Conservation (phyloP, 2,329 filamentous ascomycete genomes). For the Alternaria sp. region DNA sequence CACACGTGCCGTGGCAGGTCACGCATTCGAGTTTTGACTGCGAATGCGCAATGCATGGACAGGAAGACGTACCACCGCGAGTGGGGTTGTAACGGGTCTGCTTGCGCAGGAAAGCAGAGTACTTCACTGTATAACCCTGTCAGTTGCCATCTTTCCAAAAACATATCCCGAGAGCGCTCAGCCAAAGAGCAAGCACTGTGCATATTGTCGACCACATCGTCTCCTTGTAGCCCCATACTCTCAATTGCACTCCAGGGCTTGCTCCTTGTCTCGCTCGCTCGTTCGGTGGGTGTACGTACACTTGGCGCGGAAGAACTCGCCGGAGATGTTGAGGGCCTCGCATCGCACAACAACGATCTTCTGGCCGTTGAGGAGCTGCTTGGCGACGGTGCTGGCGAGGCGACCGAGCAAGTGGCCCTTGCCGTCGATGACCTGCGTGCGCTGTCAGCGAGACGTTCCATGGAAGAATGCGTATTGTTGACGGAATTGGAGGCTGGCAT, state of each 20-base stretch:
- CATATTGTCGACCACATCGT: not conserved
- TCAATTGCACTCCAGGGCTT: conserved; percentile 24
- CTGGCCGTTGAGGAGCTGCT: conserved; percentile 98
- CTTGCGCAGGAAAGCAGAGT: conserved; percentile 99
- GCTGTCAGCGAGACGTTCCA: conserved; percentile 39
- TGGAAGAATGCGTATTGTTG: conserved; percentile 13
- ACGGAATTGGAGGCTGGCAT: conserved; percentile 15
- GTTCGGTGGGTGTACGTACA: conserved; percentile 73
- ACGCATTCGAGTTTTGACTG: not conserved
- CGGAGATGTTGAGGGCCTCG: conserved; percentile 99
- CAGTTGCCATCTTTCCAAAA: conserved; percentile 32
- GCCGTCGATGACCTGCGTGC: conserved; percentile 85
- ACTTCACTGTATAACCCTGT: conserved; percentile 81
- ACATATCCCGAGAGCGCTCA: conserved; percentile 11
- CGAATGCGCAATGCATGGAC: not conserved
- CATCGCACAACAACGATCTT: conserved; percentile 99
- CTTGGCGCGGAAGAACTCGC: conserved; percentile 99
- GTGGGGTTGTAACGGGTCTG: conserved; percentile 99
- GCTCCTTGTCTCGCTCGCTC: conserved; percentile 24
- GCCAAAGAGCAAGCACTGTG: conserved; percentile 23
- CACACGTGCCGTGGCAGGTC: conserved; percentile 2
- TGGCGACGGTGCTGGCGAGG: conserved; percentile 96
- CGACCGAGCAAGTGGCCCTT: conserved; percentile 99
- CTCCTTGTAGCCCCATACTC: not conserved
- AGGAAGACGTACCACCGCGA: conserved; percentile 79